These are phyloP conservation scores for Seiridium unicorne DNA, from an alignment of 2,329 filamentous ascomycete genomes.

Conservation along the genomic window DNA sequence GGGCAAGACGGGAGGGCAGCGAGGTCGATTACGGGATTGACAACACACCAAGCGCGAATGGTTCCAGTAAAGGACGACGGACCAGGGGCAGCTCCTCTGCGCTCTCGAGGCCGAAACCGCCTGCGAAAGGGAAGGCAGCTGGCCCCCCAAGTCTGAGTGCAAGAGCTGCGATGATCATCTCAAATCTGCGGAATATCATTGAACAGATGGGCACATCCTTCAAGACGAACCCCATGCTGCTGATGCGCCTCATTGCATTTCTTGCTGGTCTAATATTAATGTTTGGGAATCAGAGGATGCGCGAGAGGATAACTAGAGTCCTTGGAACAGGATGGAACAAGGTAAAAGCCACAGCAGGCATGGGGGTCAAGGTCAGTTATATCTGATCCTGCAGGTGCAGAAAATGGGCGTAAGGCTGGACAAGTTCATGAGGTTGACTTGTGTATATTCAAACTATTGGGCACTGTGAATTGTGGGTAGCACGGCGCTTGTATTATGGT, in stretches of 20 bases:
- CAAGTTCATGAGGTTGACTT: not conserved
- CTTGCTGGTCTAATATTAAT: conserved; percentile 75
- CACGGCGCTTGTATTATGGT: too few species aligned
- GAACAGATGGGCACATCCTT: conserved; percentile 49
- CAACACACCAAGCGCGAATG: conserved; percentile 39
- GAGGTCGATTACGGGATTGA: conserved; percentile 72
- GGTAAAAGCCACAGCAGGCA: conserved; percentile 79
- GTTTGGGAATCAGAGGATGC: conserved; percentile 70
- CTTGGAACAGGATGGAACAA: conserved; percentile 75
- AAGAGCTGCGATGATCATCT: conserved; percentile 51
- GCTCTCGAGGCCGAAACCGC: conserved; percentile 25
- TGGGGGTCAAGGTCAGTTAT: conserved; percentile 97
- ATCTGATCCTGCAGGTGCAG: conserved; percentile 55
- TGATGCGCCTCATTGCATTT: conserved; percentile 71
- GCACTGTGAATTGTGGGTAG: too few species aligned
- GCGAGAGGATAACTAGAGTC: conserved; percentile 70
- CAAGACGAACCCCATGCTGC: conserved; percentile 53
- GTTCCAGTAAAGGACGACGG: conserved; percentile 30
- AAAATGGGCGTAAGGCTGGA: too few species aligned
- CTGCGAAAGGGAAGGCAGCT: conserved; percentile 19
- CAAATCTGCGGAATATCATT: conserved; percentile 50
- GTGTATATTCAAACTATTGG: not conserved
- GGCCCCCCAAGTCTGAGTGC: conserved; percentile 38
- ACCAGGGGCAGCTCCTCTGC: conserved; percentile 28
- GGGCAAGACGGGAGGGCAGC: conserved; percentile 46